phyloP scores from a whole-genome alignment of 331 rosid species.

The Pyrus hybrid region DNA sequence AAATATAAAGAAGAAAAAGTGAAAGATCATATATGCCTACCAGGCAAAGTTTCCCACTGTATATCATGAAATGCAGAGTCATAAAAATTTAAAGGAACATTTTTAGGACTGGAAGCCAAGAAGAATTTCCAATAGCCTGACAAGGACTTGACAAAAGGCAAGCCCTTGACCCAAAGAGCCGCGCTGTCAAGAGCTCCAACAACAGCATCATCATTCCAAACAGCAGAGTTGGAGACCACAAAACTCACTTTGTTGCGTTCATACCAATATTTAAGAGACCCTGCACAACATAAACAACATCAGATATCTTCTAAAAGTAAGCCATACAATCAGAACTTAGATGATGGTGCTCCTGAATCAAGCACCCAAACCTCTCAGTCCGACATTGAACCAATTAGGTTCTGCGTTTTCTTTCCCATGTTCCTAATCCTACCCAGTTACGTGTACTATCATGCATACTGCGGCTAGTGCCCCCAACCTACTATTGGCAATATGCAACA shows the following conservation, averaged over 20 bases:
- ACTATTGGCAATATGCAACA: background rate
- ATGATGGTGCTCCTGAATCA: background rate
- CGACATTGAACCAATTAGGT: background rate
- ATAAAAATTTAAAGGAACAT: slow-evolving; percentile 57
- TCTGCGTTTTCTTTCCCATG: background rate
- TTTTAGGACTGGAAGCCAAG: slow-evolving; percentile 54
- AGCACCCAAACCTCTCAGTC: background rate
- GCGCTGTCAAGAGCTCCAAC: slow-evolving; percentile 71
- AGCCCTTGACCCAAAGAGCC: slow-evolving; percentile 69
- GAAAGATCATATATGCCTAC: slow-evolving; percentile 25
- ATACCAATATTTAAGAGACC: slow-evolving; percentile 83
- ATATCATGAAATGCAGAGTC: slow-evolving; percentile 50
- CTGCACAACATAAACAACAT: slow-evolving; percentile 28
- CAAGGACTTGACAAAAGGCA: slow-evolving; percentile 75
- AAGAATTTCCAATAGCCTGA: slow-evolving; percentile 90
- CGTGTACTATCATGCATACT: no score
- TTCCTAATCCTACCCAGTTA: background rate
- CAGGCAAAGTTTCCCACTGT: slow-evolving; percentile 73
- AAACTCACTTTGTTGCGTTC: slow-evolving; percentile 69
- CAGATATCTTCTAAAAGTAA: background rate
- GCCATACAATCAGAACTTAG: background rate
- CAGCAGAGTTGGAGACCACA: slow-evolving; percentile 64
- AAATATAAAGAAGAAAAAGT: no score
- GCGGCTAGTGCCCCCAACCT: background rate
- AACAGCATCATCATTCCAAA: slow-evolving; percentile 87